Conservation (phyloP, 495 filamentous ascomycete species). For the Corynascus novoguineensis region DNA sequence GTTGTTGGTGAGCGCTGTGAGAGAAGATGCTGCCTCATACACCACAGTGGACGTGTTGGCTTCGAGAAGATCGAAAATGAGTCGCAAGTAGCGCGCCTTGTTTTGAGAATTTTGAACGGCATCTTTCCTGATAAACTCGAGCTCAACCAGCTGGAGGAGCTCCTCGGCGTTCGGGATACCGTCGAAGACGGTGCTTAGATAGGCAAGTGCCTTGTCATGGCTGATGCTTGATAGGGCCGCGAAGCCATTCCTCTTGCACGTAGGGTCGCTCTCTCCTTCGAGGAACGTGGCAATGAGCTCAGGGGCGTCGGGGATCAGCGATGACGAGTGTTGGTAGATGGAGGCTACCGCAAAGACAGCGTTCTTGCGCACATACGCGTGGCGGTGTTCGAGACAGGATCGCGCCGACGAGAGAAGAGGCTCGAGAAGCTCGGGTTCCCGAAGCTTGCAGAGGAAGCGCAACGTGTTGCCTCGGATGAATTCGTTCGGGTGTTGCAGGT, state of each 20-base stretch:
- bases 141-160: slow-evolving; percentile 82
- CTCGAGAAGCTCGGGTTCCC: slow-evolving; percentile 93
- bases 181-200: slow-evolving; percentile 86
- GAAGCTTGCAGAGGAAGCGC: slow-evolving; percentile 92
- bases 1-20: slow-evolving; percentile 90
- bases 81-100: slow-evolving; percentile 87
- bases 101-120: slow-evolving; percentile 90
- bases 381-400: slow-evolving; percentile 87
- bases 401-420: slow-evolving; percentile 88
- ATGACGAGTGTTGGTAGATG: slow-evolving; percentile 86
- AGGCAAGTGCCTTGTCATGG: slow-evolving; percentile 88
- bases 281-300: slow-evolving; percentile 89
- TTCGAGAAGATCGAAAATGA: slow-evolving; percentile 96
- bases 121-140: slow-evolving; percentile 97
- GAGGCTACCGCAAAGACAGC: slow-evolving; percentile 92
- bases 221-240: slow-evolving; percentile 84
- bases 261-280: slow-evolving; percentile 84
- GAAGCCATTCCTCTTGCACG: slow-evolving; percentile 98
- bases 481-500: slow-evolving; percentile 96
- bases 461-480: slow-evolving; percentile 96
- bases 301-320: slow-evolving; percentile 90
- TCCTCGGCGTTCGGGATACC: slow-evolving; percentile 92
- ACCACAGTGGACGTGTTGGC: slow-evolving; percentile 90
- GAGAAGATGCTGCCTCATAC: slow-evolving; percentile 96
- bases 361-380: slow-evolving; percentile 97